These are phyloP conservation scores for Cryphonectria naterciae DNA, from an alignment of 2,329 filamentous ascomycete genomes.

Conservation along the genomic window DNA sequence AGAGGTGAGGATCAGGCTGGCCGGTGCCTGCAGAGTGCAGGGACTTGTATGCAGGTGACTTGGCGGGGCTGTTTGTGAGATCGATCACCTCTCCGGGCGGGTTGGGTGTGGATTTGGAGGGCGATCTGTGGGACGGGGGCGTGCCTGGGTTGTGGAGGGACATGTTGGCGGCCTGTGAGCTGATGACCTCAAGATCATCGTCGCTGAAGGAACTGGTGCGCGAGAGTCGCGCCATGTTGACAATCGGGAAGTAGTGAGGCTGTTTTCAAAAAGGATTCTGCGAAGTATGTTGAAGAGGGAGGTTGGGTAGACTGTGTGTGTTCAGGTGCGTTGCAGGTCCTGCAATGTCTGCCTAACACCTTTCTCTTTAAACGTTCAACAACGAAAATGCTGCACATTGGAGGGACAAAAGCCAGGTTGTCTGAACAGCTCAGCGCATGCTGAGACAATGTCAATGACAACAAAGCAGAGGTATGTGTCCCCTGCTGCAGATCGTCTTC, in stretches of 20 bases:
- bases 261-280: not conserved
- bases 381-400: not conserved
- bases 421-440: constrained; percentile 8
- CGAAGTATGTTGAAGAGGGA: not conserved
- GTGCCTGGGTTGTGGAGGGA: constrained; percentile 24
- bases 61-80: constrained; percentile 37
- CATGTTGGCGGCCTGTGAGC: constrained; percentile 38
- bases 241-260: not conserved
- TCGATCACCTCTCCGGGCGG: constrained; percentile 39
- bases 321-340: not conserved
- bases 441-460: not conserved
- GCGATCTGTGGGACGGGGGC: constrained; percentile 36
- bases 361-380: not conserved
- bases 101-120: constrained; percentile 42
- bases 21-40: constrained; percentile 18
- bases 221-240: constrained; percentile 34
- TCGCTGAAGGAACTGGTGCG: constrained; percentile 42
- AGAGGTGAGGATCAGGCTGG: constrained; percentile 37
- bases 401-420: constrained; percentile 9
- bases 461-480: not conserved
- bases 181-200: constrained; percentile 42
- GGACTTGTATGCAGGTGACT: constrained; percentile 15
- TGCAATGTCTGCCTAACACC: not conserved
- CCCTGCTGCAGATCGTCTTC: not conserved
- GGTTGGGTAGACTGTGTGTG: not conserved